Evolutionary conservation across 2,329 filamentous ascomycete genomes (phyloP), one percentile per base, ranked within the genome.

Genomic region (Sphaerostilbella broomeana): DNA sequence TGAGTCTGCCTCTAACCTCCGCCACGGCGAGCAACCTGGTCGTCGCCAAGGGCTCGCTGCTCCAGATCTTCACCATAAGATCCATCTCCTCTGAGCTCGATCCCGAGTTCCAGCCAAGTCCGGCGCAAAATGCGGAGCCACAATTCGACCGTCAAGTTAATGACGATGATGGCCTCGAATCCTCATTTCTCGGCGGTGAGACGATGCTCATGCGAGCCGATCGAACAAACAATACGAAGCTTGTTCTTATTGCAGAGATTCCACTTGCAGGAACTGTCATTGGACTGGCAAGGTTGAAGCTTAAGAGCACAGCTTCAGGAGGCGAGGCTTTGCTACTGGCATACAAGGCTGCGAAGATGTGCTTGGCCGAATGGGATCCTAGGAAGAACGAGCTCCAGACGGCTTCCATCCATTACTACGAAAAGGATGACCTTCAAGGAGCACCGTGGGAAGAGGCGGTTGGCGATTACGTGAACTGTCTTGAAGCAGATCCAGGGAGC

Each of bases 381-480:
- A 79, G 84, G 58, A 79, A 78, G 50, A 74, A 85, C 61, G 77
- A 77, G 36, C 80, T 97, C 52, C 81, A 83, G 52, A 97, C 90
- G 38, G 78, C 92, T 47, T 97, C 90, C 36, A 90, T 98, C 54
- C 92, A 98, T 67, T 97, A 89, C 70, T 98, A 97, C 65, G 92
- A 98, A 62, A 86, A 92, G 59, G 89, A 95, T 56, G 89, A 95
- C 57, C 70, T 90, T 46, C 79, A 84, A 49, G 80, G 83, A 38
- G 84, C 79, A 47, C 89, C 90, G 0, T 95, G 88, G 83, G 80
- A 84, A 35, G 75, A 83, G 37, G 76, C 83, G 40, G 67, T 94
- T 54, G 79, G 77, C 57, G 77, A 84, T 47, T 87, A 83, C 58
- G 75, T 80, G 61, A 95, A 84, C 60, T 84, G 85, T 53, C 69